Base-by-base conservation (phyloP, 306 rosid species). In the Carpinus viminea region DNA sequence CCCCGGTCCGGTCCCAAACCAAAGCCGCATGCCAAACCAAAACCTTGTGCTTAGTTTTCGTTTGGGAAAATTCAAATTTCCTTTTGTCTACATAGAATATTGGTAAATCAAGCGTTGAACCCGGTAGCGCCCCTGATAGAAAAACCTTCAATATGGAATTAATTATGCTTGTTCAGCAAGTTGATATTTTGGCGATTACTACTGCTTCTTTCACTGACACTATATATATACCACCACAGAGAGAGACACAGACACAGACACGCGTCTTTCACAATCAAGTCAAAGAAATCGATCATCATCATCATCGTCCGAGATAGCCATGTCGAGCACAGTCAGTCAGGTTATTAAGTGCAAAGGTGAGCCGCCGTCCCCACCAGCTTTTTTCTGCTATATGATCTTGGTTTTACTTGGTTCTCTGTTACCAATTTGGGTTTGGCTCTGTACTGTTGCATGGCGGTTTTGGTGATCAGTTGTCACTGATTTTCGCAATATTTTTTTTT, bases 271-370 rank as follows among this genome's bases (percentile, higher is more conserved):
- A 55, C 28, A 55, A 55, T 55, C 28, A n/a, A 55, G n/a, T n/a
- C 28, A 55, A 55, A n/a, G 11, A 3, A n/a, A n/a, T 3, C 28
- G 10, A 18, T 53, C 45, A 36, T 31, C 57, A 2, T 31, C 34
- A 21, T 56, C 64, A 24, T 48, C 64, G 3, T 72, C 53, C 20
- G 46, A 26, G 55, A 3, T 53, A 77, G 34, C 68, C 68, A 92
- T 92, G 94, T 74, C 89, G 21, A 83, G 54, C 78, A 86, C 97
- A 8, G 83, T 36, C 15, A 94, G 90, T 47, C 86, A 85, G 57
- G 87, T 88, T 79, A 90, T 92, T 84, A 92, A 85, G 74, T 92
- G 97, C 91, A 90, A 20, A 83, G 97, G 97, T 89, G 1, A 55
- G 50, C 31, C 51, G 1, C 4, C 12, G 0, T 2, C 18, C 8